Base-by-base conservation (phyloP, 495 filamentous ascomycete genomes). In the Talaromyces trachyspermus region DNA sequence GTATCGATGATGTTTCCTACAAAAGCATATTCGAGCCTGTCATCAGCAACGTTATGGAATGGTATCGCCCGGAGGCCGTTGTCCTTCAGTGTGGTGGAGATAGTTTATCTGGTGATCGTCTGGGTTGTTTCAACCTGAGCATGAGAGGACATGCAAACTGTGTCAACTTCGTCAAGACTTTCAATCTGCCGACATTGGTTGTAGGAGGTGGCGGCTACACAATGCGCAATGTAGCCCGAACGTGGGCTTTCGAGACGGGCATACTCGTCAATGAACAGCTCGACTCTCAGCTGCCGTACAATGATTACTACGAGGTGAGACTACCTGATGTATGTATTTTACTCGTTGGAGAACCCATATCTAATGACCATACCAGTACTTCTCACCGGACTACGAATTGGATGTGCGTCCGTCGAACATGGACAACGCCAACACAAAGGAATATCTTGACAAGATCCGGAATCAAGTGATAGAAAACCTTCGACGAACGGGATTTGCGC, bases 91-190 rank as follows among this genome's bases (percentile, higher is more conserved):
- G 92, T 56, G 92, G 92, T 48, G 91, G 94, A 29, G 92, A 99
- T 64, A 91, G 85, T 64, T 69, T 99, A 30, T 95, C 89, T 2
- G 92, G 92, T 17, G 92, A 99, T 68, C 81, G 94, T 32, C 71
- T 99, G 17, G 92, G 92, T 25, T 97, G 92, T 66, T 99, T 99
- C 66, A 99, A 99, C 57, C 74, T 99, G 14, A 96, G 89, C 62
- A 97, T 99, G 92, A 75, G 81, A 39, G 92, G 92, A 4, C 92
- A 99, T 52, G 92, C 94, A 32, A 99, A 97, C 68, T 99, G 92
- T 58, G 92, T 99, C 32, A 87, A 85, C 46, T 99, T 83, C 54
- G 88, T 99, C 29, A 95, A 95, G 66, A 84, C 79, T 57, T 99
- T 96, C 69, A 83, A 84, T 48, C 72, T 95, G 42, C 92, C 94